A percentile compares a stretch with the other conserved stretches of the same genome.
Evolutionary conservation across 2,329 filamentous ascomycete species (phyloP).

Genomic region (Aspergillus niger): DNA sequence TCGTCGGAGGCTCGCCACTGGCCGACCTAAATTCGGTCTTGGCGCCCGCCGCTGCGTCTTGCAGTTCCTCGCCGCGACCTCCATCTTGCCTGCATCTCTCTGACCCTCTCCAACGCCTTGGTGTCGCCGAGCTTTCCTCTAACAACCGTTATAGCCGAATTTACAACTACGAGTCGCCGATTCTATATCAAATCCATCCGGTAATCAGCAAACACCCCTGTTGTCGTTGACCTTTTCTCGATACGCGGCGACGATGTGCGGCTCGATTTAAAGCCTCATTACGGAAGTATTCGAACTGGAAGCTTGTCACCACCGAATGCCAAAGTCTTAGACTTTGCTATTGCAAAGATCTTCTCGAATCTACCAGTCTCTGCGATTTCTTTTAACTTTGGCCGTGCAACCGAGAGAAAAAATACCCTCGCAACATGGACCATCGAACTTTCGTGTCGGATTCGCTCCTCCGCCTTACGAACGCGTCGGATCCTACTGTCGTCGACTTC

Average conservation of each 20-base stretch:
- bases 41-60: neutral
- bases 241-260: neutral
- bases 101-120: too few relatives aligned
- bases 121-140: neutral
- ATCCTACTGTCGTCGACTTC: slow-evolving; percentile 59
- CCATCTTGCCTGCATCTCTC: neutral
- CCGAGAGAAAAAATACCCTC: neutral
- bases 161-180: neutral
- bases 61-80: neutral
- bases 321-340: neutral
- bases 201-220: too few relatives aligned
- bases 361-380: too few relatives aligned
- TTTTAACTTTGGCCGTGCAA: neutral
- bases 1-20: neutral
- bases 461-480: slow-evolving; percentile 57
- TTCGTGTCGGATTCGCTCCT: slow-evolving; percentile 55
- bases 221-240: neutral
- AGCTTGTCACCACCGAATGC: neutral
- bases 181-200: neutral
- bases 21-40: neutral
- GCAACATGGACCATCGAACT: slow-evolving; percentile 42
- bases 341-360: too few relatives aligned
- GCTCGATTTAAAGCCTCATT: neutral
- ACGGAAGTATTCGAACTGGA: neutral
- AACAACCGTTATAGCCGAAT: neutral